Percentiles rank a stretch among this genome's conserved stretches.
Evolutionary conservation across 805 yeast species (phyloP).

Genomic region (Kluyveromyces starmeri): DNA sequence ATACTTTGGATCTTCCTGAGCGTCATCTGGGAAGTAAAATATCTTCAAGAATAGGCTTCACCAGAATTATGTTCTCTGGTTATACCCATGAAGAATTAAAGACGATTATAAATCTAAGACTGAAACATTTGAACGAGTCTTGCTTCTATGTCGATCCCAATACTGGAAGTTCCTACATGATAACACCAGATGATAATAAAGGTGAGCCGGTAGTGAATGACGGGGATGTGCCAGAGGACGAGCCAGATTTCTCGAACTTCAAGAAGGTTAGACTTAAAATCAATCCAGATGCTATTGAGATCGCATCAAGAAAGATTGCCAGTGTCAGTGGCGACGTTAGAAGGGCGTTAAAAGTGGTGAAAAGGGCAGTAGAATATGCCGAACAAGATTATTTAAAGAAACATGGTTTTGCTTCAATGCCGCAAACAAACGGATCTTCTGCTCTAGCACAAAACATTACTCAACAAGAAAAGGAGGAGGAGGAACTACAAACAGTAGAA

Average conservation of each 20-base stretch:
- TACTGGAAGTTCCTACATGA: conserved; percentile 31
- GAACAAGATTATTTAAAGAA: conserved; percentile 46
- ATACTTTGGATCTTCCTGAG: conserved; percentile 96
- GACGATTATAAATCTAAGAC: conserved; percentile 61
- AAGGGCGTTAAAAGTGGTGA: conserved; percentile 78
- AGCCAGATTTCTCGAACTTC: conserved; percentile 11
- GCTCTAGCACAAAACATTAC: too few relatives aligned
- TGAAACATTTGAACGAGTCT: conserved; percentile 40
- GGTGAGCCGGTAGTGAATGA: conserved; percentile 3
- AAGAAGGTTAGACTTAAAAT: conserved; percentile 30
- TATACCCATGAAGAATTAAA: conserved; percentile 74
- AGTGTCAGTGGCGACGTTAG: conserved; percentile 97
- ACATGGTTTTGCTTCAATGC: conserved; percentile 20
- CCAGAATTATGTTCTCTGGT: conserved; percentile 81
- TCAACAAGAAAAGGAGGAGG: conserved; percentile 22
- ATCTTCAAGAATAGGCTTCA: conserved; percentile 82
- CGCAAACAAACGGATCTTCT: conserved; percentile 14
- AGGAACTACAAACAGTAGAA: conserved; percentile 45
- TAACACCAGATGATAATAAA: conserved; percentile 12
- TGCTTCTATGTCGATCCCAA: conserved; percentile 28
- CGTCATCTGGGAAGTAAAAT: conserved; percentile 78
- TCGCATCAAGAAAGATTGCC: conserved; percentile 90
- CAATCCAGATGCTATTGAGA: conserved; percentile 72
- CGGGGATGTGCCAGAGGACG: conserved; percentile 4
- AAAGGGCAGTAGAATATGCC: conserved; percentile 84